phyloP scores from a whole-genome alignment of 2,329 filamentous ascomycete species.

The Alternaria conjuncta region DNA sequence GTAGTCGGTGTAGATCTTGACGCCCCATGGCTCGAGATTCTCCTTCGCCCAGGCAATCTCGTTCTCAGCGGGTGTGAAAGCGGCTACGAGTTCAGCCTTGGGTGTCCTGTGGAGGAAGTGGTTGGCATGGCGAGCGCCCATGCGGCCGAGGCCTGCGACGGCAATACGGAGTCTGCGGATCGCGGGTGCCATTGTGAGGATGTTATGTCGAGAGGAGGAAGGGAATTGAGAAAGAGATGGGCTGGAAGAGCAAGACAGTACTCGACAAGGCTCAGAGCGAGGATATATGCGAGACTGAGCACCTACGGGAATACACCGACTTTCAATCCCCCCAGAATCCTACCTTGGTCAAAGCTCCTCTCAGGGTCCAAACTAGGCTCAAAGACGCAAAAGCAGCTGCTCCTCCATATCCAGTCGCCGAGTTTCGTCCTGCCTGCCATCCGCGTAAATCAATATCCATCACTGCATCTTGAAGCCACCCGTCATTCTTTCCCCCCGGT shows the following conservation, averaged over 20 bases:
- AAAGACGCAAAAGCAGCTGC: neutral
- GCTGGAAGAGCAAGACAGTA: neutral
- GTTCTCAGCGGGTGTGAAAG: slow-evolving; percentile 53
- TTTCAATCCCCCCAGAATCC: neutral
- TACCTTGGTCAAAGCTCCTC: neutral
- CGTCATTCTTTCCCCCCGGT: neutral
- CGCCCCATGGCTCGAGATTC: slow-evolving; percentile 59
- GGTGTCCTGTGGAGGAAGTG: slow-evolving; percentile 56
- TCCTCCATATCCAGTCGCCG: neutral
- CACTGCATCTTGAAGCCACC: neutral
- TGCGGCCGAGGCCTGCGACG: slow-evolving; percentile 57
- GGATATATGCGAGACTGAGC: neutral
- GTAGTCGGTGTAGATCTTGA: slow-evolving; percentile 61
- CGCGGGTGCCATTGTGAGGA: slow-evolving; percentile 38
- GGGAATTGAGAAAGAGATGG: too few species aligned
- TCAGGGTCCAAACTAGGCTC: slow-evolving; percentile 14
- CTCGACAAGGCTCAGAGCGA: neutral
- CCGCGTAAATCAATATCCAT: neutral
- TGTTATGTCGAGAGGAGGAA: neutral
- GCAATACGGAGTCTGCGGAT: slow-evolving; percentile 53
- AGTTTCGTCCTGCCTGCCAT: neutral
- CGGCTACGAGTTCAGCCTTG: slow-evolving; percentile 56
- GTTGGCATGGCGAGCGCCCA: slow-evolving; percentile 58
- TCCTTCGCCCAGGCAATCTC: slow-evolving; percentile 58
- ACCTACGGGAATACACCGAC: neutral